phyloP scores from a whole-genome alignment of 805 yeast genomes.

The Myxozyma geophila region DNA sequence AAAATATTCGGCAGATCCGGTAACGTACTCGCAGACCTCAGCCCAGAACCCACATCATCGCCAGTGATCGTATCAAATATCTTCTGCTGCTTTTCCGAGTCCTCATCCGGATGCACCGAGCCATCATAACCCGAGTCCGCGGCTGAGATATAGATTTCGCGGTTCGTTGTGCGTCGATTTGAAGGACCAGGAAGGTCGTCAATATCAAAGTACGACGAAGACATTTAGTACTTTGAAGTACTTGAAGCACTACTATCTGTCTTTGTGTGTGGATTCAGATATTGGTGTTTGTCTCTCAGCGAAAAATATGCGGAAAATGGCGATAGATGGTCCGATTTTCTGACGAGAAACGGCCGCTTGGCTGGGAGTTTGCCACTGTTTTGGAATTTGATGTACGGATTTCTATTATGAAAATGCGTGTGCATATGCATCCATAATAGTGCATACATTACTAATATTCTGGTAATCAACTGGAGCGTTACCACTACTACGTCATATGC shows the following conservation, averaged over 20 bases:
- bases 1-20: conserved; percentile 5
- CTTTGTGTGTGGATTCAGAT: too few species aligned
- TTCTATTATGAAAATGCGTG: too few species aligned
- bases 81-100: background rate
- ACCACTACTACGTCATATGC: too few species aligned
- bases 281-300: too few species aligned
- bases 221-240: conserved; percentile 2
- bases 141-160: conserved; percentile 27
- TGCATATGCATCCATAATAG: too few species aligned
- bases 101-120: conserved; percentile 27
- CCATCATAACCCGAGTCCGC: conserved; percentile 39
- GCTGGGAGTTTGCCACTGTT: too few species aligned
- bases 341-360: too few species aligned
- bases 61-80: background rate
- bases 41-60: background rate
- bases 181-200: conserved; percentile 32
- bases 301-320: too few species aligned
- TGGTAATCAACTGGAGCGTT: too few species aligned
- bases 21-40: background rate
- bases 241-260: background rate
- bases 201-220: conserved; percentile 30
- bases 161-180: conserved; percentile 9
- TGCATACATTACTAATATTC: too few species aligned
- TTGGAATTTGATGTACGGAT: too few species aligned
- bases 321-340: too few species aligned